Evolutionary conservation across 495 filamentous ascomycete species (phyloP).

Genomic region (Hypoxylon fragiforme): DNA sequence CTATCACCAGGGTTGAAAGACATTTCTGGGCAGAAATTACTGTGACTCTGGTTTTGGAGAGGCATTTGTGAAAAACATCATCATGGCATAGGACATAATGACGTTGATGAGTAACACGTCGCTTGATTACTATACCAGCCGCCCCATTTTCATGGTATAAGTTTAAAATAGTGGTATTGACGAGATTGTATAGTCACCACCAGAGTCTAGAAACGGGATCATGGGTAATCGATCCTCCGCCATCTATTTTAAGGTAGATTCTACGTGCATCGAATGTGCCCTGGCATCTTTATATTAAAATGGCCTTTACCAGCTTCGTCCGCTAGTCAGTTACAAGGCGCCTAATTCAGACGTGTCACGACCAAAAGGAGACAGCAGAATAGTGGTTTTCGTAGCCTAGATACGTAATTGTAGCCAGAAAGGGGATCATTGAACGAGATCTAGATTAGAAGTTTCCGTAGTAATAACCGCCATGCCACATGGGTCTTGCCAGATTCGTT

Average conservation of each 20-base stretch:
- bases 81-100: not conserved
- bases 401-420: slow-evolving; percentile 8
- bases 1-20: no score
- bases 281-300: slow-evolving; percentile 2
- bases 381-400: slow-evolving; percentile 15
- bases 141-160: not conserved
- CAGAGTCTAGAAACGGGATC: not conserved
- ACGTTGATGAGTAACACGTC: not conserved
- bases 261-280: slow-evolving; percentile 5
- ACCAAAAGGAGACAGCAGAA: slow-evolving; percentile 14
- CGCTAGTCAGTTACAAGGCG: not conserved
- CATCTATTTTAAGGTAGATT: not conserved
- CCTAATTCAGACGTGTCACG: slow-evolving; percentile 13
- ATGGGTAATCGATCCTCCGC: not conserved
- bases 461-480: slow-evolving; percentile 1
- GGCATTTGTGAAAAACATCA: slow-evolving; percentile 7
- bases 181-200: not conserved
- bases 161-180: not conserved
- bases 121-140: not conserved
- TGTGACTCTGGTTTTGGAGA: not conserved
- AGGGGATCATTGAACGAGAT: slow-evolving; percentile 3
- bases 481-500: slow-evolving; percentile 16
- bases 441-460: slow-evolving; percentile 5
- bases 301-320: no score
- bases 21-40: no score